Evolutionary conservation across 139 green algal species (phyloP), one percentile per base, ranked within the genome.

Genomic region (Chlamydomonas sp.): DNA sequence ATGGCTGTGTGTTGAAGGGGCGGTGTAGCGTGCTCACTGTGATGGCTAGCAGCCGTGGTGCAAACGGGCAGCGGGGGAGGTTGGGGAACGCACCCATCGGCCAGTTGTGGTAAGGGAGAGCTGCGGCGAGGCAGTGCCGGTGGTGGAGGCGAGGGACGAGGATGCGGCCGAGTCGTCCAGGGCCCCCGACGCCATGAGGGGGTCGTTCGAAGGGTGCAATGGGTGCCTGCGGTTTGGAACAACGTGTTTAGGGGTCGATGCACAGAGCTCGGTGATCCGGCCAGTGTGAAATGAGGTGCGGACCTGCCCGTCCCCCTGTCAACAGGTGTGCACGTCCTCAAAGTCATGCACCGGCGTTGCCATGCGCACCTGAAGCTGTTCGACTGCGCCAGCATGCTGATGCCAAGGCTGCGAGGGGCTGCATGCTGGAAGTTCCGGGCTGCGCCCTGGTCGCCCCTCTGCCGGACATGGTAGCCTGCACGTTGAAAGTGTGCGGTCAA

Each of bases 401-500:
- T 57, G 9, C 66, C 66, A 1, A 67, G 20, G 15, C 20, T 64
- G 18, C 67, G 15, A 18, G 66, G 10, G 7, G 12, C 7, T 16
- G n/a, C 15, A 79, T 73, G 12, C 12, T 77, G 63, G 16, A 60
- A 58, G 1, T 75, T 58, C 8, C 74, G 66, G 17, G 59, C 16
- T 14, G 57, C 17, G 3, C 64, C n/a, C 58, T 91, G 79, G 71
- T 91, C 84, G 66, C 82, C 87, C 5, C 84, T 61, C 58, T 89
- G 72, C 1, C 89, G 84, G 63, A 91, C 78, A 57, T 84, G 89
- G 72, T 90, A 88, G 79, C 89, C 89, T 91, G 83, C 63, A 75
- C 69, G 68, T 17, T 85, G 68, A 60, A 84, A 71, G 10, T 71
- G 12, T 71, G 66, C 10, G 12, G 12, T 18, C 66, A 71, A 71